phyloP scores from a whole-genome alignment of 148 eudicot genomes.

The Arbutus unedo region DNA sequence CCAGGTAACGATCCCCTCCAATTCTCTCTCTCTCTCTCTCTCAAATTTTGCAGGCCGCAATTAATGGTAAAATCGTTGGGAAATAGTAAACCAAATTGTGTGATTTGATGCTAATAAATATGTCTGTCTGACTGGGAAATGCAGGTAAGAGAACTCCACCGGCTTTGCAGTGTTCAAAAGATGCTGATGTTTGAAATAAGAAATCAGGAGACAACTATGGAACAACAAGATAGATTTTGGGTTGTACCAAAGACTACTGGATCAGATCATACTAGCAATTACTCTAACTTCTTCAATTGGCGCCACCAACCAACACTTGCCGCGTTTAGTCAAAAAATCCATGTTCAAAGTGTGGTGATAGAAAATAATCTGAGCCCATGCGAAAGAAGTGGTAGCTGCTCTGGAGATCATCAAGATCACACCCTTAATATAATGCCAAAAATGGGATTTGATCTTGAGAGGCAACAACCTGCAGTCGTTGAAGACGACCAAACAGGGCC shows the following conservation, averaged over 20 bases:
- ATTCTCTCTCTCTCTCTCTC: neutral
- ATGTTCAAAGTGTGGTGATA: neutral
- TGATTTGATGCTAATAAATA: neutral
- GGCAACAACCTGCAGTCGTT: neutral
- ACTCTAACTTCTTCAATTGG: slow-evolving; percentile 1
- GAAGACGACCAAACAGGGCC: neutral
- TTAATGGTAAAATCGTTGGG: neutral
- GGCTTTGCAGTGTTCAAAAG: neutral
- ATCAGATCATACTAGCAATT: slow-evolving; percentile 5
- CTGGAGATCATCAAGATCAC: slow-evolving; percentile 3
- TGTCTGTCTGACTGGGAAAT: neutral
- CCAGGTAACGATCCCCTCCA: slow-evolving; percentile 36
- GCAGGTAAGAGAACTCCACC: slow-evolving; percentile 1
- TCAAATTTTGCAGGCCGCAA: neutral
- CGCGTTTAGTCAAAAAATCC: neutral
- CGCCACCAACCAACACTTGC: neutral
- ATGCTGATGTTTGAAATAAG: neutral
- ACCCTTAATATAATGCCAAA: neutral
- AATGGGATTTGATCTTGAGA: neutral
- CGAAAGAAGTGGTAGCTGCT: neutral
- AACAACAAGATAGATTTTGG: neutral
- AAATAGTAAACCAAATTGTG: neutral
- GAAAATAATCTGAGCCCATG: neutral
- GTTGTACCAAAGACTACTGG: neutral
- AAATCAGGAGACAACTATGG: neutral